Base-by-base conservation (phyloP, 2,329 filamentous ascomycete species). In the Xylaria arbuscula region DNA sequence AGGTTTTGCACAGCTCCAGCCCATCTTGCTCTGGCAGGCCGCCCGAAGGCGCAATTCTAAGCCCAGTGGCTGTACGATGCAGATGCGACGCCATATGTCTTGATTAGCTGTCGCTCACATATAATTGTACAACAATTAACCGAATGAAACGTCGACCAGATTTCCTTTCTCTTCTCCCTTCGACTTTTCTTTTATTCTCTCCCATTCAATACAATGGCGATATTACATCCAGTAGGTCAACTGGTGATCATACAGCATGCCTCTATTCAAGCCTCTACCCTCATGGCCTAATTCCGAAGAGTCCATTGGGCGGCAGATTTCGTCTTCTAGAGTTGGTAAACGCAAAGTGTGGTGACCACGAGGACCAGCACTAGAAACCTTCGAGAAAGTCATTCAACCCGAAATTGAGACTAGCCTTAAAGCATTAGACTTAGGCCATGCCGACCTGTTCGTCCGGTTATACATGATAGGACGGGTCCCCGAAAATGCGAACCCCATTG, bases 381-480 rank as follows among this genome's bases (percentile, higher is more conserved):
- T 70, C 15, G 66, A 69, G 54, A 58, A 64, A 15, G 9, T 8
- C 9, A 54, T 70, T 48, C 24, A 53, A 22, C 62, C 66, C 10
- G 62, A 64, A 13, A 62, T 70, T 9, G 45, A 64, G 32, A 42
- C 45, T 22, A 22, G 28, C 22, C 55, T 69, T 15, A 17, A 34
- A 13, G 40, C 10, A 9, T 10, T 58, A 5, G 66, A 69, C 24
- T 19, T 64, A 11, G 62, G 58, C 22, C 42, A 63, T 28, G 47
- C 42, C 5, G 66, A 70, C 1, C 19, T 70, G 2, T 70, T 63
- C n/a, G 61, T 70, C 11, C 48, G 40, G 28, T 28, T 69, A n/a
- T 70, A 69, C 22, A 70, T 70, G 62, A 69, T 69, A 32, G 66
- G 69, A 17, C 57, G 59, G 40, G 60, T 54, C 2, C 17, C 47